A percentile compares a stretch with the other conserved stretches of the same genome.
phyloP scores from a whole-genome alignment of 2,329 filamentous ascomycete genomes.

The Rutstroemia sp. region DNA sequence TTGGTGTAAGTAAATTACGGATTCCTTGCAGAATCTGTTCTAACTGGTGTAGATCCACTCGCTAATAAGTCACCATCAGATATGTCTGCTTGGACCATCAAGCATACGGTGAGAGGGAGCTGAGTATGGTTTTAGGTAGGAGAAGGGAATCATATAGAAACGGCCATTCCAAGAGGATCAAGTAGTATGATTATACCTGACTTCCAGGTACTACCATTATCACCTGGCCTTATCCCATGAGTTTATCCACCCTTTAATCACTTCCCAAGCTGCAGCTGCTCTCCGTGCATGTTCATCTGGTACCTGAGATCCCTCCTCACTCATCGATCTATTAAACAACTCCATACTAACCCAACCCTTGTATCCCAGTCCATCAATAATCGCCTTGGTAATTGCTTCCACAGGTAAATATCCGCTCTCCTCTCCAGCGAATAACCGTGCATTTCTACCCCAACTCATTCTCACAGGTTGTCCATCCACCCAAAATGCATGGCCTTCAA shows the following conservation, averaged over 20 bases:
- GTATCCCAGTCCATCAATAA: slow-evolving; percentile 45
- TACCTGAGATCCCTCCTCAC: slow-evolving; percentile 36
- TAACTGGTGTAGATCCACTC: too few species aligned
- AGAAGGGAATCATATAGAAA: too few species aligned
- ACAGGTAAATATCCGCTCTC: slow-evolving; percentile 51
- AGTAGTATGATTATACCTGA: too few species aligned
- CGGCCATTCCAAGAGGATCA: too few species aligned
- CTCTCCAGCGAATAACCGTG: slow-evolving; percentile 60
- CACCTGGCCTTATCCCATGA: too few species aligned
- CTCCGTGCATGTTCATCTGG: slow-evolving; percentile 44
- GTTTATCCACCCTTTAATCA: slow-evolving; percentile 10
- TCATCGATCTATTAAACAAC: slow-evolving; percentile 47
- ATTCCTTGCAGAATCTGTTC: too few species aligned
- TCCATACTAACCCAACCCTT: slow-evolving; percentile 53
- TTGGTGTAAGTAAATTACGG: too few species aligned
- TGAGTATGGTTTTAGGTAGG: too few species aligned
- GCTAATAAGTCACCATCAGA: too few species aligned
- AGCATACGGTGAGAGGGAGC: too few species aligned
- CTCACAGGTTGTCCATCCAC: slow-evolving; percentile 47
- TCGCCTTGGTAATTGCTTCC: slow-evolving; percentile 40
- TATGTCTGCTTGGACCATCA: too few species aligned
- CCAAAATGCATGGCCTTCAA: slow-evolving; percentile 48
- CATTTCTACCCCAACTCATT: slow-evolving; percentile 76
- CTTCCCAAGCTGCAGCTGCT: slow-evolving; percentile 41
- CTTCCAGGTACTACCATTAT: too few species aligned